Evolutionary conservation across 257 asterid genomes (phyloP), one percentile per base, ranked within the genome.

Genomic region (Verbena officinalis): DNA sequence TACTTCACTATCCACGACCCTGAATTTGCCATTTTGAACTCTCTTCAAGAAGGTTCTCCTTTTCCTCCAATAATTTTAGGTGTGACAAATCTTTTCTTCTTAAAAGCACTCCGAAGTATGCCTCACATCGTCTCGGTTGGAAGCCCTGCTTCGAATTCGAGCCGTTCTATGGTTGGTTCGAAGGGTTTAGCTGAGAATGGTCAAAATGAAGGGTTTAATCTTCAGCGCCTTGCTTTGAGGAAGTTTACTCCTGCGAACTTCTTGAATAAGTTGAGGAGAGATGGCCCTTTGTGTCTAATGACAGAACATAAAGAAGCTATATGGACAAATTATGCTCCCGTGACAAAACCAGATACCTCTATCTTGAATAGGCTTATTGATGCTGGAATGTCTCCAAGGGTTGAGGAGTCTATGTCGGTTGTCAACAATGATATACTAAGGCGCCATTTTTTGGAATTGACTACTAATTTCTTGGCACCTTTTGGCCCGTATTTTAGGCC

Each of bases 401-500:
- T 90, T 68, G 99, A 94, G 78, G 99, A 94, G 87, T 91, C 99
- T 1, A 94, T 90, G 99, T 94, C 99, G 11, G 96, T 94, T 67
- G 99, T 94, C 70, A 94, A 90, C 81, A 94, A 94, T 55, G 99
- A 94, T 77, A 94, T 94, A 69, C 77, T 94, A 53, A 97, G 96
- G 53, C 96, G 99, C 62, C 99, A 94, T 84, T 94, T 94, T 75
- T 73, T 90, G 88, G 99, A 94, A 89, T 82, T 94, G 82, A 94
- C 99, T 0, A 88, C 96, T 48, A 94, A 94, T 62, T 88, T 94
- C 80, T 78, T 94, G 88, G 98, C 99, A 40, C 99, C 98, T 65
- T 94, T 94, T 68, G 99, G 98, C 66, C 96, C 98, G 15, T 94
- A 88, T 78, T 94, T 90, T 73, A 79, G 86, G 73, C 81, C 89